phyloP scores from a whole-genome alignment of 2,329 filamentous ascomycete genomes.

The Neophaeococcomyces aloes region DNA sequence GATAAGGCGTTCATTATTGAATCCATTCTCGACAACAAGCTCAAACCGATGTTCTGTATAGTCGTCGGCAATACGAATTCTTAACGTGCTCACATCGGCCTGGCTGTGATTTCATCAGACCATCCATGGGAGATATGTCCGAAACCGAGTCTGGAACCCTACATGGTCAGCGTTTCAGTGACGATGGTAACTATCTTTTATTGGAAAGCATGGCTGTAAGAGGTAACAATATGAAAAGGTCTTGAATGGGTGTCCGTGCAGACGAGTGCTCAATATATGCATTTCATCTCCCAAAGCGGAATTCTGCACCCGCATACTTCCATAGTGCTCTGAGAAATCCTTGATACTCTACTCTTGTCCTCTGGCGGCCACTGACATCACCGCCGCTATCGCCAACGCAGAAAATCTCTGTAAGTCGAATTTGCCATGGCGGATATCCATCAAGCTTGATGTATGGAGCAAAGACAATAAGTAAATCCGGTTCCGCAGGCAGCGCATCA shows the following conservation, averaged over 20 bases:
- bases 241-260: neutral
- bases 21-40: too few species aligned
- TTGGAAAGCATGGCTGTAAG: too few species aligned
- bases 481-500: conserved; percentile 40
- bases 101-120: too few species aligned
- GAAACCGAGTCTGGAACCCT: too few species aligned
- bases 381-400: conserved; percentile 40
- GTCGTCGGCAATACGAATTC: too few species aligned
- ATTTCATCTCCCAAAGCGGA: conserved; percentile 60
- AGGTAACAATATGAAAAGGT: too few species aligned
- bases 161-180: too few species aligned
- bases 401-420: conserved; percentile 90
- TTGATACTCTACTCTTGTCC: conserved; percentile 66
- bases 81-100: too few species aligned
- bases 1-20: too few species aligned
- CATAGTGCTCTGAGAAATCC: conserved; percentile 78
- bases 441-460: conserved; percentile 71
- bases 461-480: conserved; percentile 81
- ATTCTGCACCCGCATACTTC: conserved; percentile 76
- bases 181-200: too few species aligned
- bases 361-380: conserved; percentile 23
- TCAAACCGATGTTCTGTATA: too few species aligned
- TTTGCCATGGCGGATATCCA: conserved; percentile 94
- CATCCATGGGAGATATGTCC: too few species aligned
- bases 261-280: neutral